Conservation (phyloP, 371 early-diverging fungal genomes). For the Rhizomucor pusillus region DNA sequence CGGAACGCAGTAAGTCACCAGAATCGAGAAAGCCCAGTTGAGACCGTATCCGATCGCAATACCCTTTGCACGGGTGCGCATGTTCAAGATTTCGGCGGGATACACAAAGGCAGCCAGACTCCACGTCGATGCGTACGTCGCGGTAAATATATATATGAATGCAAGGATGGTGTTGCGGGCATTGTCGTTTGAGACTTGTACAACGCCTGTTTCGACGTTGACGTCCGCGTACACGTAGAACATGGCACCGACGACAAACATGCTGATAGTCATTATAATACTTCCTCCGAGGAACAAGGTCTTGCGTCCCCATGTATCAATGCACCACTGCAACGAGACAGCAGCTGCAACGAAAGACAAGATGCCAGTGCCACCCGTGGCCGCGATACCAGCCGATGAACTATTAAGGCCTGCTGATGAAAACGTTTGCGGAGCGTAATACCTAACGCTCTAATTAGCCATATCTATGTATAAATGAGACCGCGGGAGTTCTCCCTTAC, state of each 20-base stretch:
- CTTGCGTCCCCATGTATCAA: conserved; percentile 43
- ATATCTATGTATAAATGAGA: too few relatives aligned
- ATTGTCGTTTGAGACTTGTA: conserved; percentile 20
- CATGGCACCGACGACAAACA: conserved; percentile 45
- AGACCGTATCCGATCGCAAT: conserved; percentile 52
- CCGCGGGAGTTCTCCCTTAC: background rate
- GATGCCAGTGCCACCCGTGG: conserved; percentile 39
- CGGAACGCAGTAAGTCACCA: conserved; percentile 43
- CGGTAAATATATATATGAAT: conserved; percentile 44
- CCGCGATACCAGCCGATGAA: conserved; percentile 30
- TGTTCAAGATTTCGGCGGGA: conserved; percentile 66
- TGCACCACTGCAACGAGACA: conserved; percentile 55
- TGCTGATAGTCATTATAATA: conserved; percentile 32
- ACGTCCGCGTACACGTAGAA: conserved; percentile 31
- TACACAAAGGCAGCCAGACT: conserved; percentile 55
- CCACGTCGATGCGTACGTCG: conserved; percentile 62
- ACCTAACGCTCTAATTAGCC: background rate
- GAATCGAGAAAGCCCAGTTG: conserved; percentile 61
- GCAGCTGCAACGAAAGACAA: conserved; percentile 41
- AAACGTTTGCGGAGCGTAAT: conserved; percentile 45
- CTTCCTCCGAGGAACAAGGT: conserved; percentile 46
- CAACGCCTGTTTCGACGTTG: conserved; percentile 23
- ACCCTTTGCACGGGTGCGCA: conserved; percentile 46
- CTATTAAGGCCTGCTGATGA: conserved; percentile 32
- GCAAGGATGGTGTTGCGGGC: conserved; percentile 40